Base-by-base conservation (phyloP, 169 alveolate species). In the Cryptosporidium sp. region DNA sequence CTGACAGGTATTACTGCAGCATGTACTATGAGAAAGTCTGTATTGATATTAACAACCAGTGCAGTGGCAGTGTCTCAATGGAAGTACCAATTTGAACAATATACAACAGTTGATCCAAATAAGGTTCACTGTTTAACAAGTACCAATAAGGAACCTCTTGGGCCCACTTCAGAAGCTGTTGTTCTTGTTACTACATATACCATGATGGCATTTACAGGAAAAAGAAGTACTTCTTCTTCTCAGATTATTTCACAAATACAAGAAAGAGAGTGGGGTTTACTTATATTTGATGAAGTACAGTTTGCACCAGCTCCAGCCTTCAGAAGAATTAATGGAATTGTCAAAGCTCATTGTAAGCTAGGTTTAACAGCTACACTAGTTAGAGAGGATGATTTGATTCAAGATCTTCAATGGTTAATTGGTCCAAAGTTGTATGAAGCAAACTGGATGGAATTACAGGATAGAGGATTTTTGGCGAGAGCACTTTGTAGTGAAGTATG, bases 361-460 rank as follows among this genome's bases (percentile, higher is more conserved):
- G 99, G 99, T 1, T 95, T 99, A 33, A 99, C 99, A 7, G 99
- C 99, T 16, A 99, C 99, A 6, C 96, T 98, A 50, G 99, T 98
- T 37, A 94, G 99, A 95, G 99, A 99, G 85, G 99, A 99, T 87
- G 96, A 97, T 65, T 94, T 96, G 71, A 98, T 99, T 70, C 94
- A 96, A 70, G 99, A 99, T 86, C 95, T 99, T 69, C 99, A 98
- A 92, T 98, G 98, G 97, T 95, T 99, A 85, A 97, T 99, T 71
- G 99, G 99, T 3, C 99, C 99, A 23, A 99, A 99, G 92, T 94
- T 98, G 61, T 98, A 98, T 93, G 99, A 99, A 93, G 99, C 99
- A 33, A 99, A 98, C 94, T 98, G 99, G 99, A 94, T 97, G 45
- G 99, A 99, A 86, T 93, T 99, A 41, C 99, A 98, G 91, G 96